Evolutionary conservation across 73 alveolate genomes (phyloP), one percentile per base, ranked within the genome.

Genomic region (Tetrahymena elliotti): DNA sequence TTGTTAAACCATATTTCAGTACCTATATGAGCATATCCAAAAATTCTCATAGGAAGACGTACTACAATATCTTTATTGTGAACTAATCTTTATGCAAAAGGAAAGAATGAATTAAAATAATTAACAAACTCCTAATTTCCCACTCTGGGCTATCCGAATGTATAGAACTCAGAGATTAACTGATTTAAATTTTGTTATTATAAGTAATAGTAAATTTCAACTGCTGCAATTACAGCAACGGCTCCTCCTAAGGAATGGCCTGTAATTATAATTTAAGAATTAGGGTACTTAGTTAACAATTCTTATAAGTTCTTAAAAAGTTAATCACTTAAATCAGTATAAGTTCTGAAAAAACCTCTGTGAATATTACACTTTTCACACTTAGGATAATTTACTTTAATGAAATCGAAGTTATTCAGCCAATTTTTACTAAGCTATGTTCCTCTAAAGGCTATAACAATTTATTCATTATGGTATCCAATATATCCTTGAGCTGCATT

Each of bases 191-290:
- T 27, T 68, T 68, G n/a, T 68, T 68, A 5, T 24, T n/a, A 31
- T 68, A 68, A 68, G 36, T 4, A 31, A 4, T 68, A 22, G 16
- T 68, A 68, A 68, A 68, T 68, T 27, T 68, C 88, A n/a, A 68
- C 88, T 22, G 88, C 88, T 68, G 96, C 96, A 40, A 84, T 93
- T 6, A 93, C 84, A 33, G 96, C 83, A 18, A 94, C 33, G 2
- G 96, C 95, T 31, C 96, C 96, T 33, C 96, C 96, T 92, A 94
- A 88, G 38, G 95, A 84, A 84, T 94, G 96, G 9, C 96, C 96
- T 38, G 96, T 94, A 35, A 94, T 37, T 52, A 53, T 68, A 16
- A 94, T 39, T 94, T 38, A 35, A 16, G 96, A 94, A 84, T 84
- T 34, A 34, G 96, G 95, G 34, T 94, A 88, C 34, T 84, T 84